These are phyloP conservation scores for Cunninghamia lanceolata DNA, from an alignment of 75 land plant genomes.

Conservation along the genomic window DNA sequence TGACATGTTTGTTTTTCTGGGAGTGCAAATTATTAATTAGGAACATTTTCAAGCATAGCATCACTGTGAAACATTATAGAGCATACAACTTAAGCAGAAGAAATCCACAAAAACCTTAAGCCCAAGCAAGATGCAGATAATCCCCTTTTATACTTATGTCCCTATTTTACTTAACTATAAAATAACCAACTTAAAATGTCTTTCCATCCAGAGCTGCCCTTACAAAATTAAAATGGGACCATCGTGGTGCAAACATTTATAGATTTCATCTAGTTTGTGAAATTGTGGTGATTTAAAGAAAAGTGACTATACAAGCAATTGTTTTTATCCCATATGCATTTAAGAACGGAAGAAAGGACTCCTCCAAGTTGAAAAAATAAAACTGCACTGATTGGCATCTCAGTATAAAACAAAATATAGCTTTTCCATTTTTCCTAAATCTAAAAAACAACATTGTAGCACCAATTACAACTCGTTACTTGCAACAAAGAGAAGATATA, in stretches of 20 bases:
- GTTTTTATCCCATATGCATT: neutral
- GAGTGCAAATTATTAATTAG: no score
- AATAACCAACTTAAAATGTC: no score
- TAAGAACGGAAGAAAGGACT: neutral
- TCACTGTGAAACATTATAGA: neutral
- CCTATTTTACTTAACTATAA: neutral
- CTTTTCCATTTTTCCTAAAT: neutral
- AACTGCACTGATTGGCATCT: neutral
- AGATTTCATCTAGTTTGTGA: neutral
- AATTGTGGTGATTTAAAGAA: neutral
- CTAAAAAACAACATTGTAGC: neutral
- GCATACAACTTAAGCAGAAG: neutral
- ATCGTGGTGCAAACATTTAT: no score
- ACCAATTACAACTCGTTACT: neutral
- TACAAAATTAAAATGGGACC: no score
- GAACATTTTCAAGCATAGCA: neutral
- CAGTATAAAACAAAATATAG: neutral
- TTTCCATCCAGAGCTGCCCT: no score
- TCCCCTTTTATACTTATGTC: neutral
- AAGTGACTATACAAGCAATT: neutral
- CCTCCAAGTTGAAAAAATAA: neutral
- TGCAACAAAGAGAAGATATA: conserved; percentile 10
- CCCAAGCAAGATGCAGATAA: neutral
- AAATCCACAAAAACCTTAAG: no score
- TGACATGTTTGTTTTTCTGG: no score